Percentiles rank a stretch among this genome's conserved stretches.
Conservation (phyloP, 1,284 basidiomycete genomes). For the Ganoderma meredithae region DNA sequence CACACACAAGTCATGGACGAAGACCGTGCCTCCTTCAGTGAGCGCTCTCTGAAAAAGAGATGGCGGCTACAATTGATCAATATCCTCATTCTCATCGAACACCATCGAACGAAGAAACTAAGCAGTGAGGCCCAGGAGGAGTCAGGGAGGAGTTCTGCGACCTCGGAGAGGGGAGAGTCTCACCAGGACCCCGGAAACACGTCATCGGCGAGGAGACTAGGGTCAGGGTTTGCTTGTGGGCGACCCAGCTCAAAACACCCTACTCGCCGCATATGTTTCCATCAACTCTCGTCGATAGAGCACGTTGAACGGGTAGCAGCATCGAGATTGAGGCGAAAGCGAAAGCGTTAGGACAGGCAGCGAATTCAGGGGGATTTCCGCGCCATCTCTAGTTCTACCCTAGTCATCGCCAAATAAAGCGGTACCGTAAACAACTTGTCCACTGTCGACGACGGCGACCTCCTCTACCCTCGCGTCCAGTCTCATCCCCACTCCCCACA, state of each 20-base stretch:
- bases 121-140: background rate
- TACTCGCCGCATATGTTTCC: background rate
- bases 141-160: background rate
- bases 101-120: background rate
- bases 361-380: background rate
- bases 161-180: background rate
- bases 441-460: slow-evolving; percentile 41
- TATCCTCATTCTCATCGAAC: background rate
- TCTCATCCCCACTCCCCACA: slow-evolving; percentile 21
- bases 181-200: slow-evolving; percentile 3
- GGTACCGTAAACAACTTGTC: slow-evolving; percentile 38
- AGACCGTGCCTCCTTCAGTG: background rate
- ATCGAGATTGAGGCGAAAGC: background rate
- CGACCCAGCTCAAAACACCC: background rate
- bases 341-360: background rate
- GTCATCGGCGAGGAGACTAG: background rate
- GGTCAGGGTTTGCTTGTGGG: slow-evolving; percentile 2
- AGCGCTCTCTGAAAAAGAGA: background rate
- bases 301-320: background rate
- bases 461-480: slow-evolving; percentile 23
- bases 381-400: slow-evolving; percentile 25
- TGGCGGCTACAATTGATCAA: background rate
- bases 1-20: too few species aligned
- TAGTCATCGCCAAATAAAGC: slow-evolving; percentile 39
- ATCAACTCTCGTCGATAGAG: background rate